A percentile compares a stretch with the other conserved stretches of the same genome.
Evolutionary conservation across 192 early-diverging fungal species (phyloP).

Genomic region (Backusella circina): DNA sequence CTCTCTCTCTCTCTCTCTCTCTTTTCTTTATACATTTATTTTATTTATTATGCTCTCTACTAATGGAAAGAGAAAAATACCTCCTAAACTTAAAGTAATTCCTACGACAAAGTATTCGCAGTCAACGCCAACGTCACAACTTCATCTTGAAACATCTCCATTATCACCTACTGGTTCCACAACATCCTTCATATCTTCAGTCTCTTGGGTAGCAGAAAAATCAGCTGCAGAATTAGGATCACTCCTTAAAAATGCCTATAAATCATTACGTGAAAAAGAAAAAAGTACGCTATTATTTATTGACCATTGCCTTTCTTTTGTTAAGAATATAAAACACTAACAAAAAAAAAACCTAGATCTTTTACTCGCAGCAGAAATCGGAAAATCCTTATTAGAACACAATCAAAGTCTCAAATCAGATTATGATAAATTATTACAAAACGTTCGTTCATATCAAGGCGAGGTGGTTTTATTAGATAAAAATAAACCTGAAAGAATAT

Average conservation of each 20-base stretch:
- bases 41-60: not conserved
- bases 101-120: slow-evolving; percentile 1
- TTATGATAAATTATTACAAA: slow-evolving; percentile 33
- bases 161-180: slow-evolving; percentile 28
- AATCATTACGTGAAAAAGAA: slow-evolving; percentile 33
- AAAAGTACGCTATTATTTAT: slow-evolving; percentile 21
- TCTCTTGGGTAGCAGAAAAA: slow-evolving; percentile 31
- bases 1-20: not conserved
- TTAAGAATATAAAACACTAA: not conserved
- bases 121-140: slow-evolving; percentile 8
- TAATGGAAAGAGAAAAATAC: slow-evolving; percentile 4
- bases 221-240: slow-evolving; percentile 31
- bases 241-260: slow-evolving; percentile 35
- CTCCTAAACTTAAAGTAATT: slow-evolving; percentile 3
- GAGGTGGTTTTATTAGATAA: not conserved
- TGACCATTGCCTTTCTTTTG: not conserved
- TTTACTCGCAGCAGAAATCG: slow-evolving; percentile 43
- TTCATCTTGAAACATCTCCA: not conserved
- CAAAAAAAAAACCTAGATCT: slow-evolving; percentile 29
- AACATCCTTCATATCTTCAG: slow-evolving; percentile 30
- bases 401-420: slow-evolving; percentile 37
- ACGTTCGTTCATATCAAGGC: slow-evolving; percentile 1
- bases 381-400: slow-evolving; percentile 40
- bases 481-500: not conserved
- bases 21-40: not conserved